A percentile compares a stretch with the other conserved stretches of the same genome.
Conservation (phyloP, 2,329 filamentous ascomycete species). For the Paracoccidioides lutzii region DNA sequence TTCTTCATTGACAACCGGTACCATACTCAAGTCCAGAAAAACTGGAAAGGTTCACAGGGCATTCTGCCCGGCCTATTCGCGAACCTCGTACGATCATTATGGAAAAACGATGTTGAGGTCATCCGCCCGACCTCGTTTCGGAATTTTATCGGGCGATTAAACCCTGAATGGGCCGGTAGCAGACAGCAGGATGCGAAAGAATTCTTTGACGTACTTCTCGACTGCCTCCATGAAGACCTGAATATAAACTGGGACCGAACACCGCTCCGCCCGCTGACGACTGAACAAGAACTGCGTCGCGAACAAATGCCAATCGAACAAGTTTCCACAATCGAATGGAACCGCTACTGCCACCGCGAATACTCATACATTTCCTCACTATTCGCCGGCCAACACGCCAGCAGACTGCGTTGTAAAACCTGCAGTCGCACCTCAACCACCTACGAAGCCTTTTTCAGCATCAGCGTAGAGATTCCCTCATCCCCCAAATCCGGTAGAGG, state of each 20-base stretch:
- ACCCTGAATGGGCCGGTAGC: conserved; percentile 56
- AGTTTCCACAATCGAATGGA: conserved; percentile 64
- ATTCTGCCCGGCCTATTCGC: conserved; percentile 50
- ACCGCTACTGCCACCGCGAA: conserved; percentile 54
- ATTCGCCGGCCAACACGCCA: conserved; percentile 61
- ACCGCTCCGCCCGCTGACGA: conserved; percentile 45
- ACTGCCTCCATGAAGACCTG: conserved; percentile 74
- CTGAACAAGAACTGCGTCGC: conserved; percentile 46
- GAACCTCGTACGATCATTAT: conserved; percentile 48
- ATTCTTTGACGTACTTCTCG: conserved; percentile 70
- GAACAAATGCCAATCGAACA: conserved; percentile 49
- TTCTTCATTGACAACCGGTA: conserved; percentile 54
- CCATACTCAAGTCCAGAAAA: conserved; percentile 46
- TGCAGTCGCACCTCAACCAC: conserved; percentile 53
- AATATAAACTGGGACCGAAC: conserved; percentile 53
- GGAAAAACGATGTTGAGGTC: conserved; percentile 45
- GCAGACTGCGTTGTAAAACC: conserved; percentile 46
- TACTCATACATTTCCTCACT: conserved; percentile 65
- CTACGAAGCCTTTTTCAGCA: conserved; percentile 58
- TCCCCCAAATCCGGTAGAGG: conserved; percentile 45
- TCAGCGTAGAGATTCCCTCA: conserved; percentile 51
- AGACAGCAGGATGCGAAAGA: conserved; percentile 86
- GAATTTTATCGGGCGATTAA: conserved; percentile 52
- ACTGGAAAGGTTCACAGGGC: conserved; percentile 54
- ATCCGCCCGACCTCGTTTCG: conserved; percentile 49